Evolutionary conservation across 768 basidiomycete genomes (phyloP).

Genomic region (Kwoniella dejecticola): DNA sequence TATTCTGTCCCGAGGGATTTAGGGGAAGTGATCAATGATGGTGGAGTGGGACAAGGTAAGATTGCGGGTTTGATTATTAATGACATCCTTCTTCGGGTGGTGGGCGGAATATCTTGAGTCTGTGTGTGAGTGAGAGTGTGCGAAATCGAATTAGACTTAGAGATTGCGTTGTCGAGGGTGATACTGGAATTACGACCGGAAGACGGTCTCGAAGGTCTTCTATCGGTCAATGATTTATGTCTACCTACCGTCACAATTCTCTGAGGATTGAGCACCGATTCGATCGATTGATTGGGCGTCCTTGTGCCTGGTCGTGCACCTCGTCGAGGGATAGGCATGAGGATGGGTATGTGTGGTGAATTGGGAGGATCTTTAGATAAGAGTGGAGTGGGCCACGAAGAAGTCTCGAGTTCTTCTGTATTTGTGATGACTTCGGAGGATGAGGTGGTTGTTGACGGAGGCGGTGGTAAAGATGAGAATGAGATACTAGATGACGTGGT

Average conservation of each 20-base stretch:
- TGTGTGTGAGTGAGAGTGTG: no score
- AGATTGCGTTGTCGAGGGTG: background rate
- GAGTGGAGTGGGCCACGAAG: background rate
- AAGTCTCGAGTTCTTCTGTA: no score
- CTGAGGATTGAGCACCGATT: conserved; percentile 9
- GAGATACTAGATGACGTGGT: no score
- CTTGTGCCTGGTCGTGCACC: no score
- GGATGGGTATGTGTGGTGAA: background rate
- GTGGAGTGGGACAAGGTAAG: conserved; percentile 28
- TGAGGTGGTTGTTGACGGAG: background rate
- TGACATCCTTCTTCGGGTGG: conserved; percentile 16
- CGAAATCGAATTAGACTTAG: background rate
- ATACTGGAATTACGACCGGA: background rate
- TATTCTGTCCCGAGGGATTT: conserved; percentile 23
- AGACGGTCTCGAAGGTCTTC: conserved; percentile 12
- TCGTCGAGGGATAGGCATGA: conserved; percentile 8
- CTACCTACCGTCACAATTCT: background rate
- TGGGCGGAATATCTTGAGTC: background rate
- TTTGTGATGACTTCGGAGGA: no score
- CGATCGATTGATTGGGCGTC: conserved; percentile 6
- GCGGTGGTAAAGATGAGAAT: background rate
- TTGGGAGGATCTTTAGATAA: conserved; percentile 8
- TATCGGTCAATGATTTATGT: background rate
- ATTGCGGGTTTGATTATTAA: conserved; percentile 15
- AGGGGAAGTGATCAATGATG: conserved; percentile 29